Evolutionary conservation across 2,329 filamentous ascomycete species (phyloP).

Genomic region (Colletotrichum musae): DNA sequence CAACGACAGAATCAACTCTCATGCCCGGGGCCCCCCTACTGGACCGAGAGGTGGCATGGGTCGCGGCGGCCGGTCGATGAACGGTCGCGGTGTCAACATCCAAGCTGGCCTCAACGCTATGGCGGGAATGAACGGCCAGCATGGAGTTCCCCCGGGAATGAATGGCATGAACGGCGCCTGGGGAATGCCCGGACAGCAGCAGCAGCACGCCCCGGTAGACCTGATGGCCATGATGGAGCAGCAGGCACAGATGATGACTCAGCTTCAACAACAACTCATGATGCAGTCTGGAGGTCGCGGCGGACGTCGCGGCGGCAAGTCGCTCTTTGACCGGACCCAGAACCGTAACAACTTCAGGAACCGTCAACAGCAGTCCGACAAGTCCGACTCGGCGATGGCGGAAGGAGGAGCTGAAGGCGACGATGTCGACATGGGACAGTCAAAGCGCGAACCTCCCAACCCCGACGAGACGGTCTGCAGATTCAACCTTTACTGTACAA

Average conservation of each 20-base stretch:
- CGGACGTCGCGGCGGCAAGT: conserved; percentile 64
- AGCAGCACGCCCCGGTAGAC: conserved; percentile 65
- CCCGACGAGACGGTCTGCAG: conserved; percentile 84
- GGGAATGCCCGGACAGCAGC: conserved; percentile 59
- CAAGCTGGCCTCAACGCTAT: conserved; percentile 63
- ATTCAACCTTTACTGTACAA: conserved; percentile 90
- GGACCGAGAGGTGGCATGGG: conserved; percentile 75
- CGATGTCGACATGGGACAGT: conserved; percentile 75
- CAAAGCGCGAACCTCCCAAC: conserved; percentile 68
- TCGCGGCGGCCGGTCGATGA: conserved; percentile 65
- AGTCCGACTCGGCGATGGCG: conserved; percentile 47
- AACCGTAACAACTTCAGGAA: conserved; percentile 69
- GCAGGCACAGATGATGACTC: conserved; percentile 88
- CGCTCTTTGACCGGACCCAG: conserved; percentile 83
- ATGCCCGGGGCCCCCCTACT: conserved; percentile 78
- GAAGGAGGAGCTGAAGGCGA: conserved; percentile 59
- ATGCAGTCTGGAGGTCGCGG: conserved; percentile 63
- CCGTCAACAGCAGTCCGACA: conserved; percentile 58
- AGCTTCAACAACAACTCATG: conserved; percentile 76
- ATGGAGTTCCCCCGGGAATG: conserved; percentile 55
- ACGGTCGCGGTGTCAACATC: conserved; percentile 65
- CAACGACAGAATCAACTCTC: conserved; percentile 85
- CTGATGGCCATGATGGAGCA: conserved; percentile 87
- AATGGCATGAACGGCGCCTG: conserved; percentile 56
- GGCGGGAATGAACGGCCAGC: conserved; percentile 51